A percentile compares a stretch with the other conserved stretches of the same genome.
Conservation (phyloP, 2,329 filamentous ascomycete genomes). For the Cercospora brassicicola region DNA sequence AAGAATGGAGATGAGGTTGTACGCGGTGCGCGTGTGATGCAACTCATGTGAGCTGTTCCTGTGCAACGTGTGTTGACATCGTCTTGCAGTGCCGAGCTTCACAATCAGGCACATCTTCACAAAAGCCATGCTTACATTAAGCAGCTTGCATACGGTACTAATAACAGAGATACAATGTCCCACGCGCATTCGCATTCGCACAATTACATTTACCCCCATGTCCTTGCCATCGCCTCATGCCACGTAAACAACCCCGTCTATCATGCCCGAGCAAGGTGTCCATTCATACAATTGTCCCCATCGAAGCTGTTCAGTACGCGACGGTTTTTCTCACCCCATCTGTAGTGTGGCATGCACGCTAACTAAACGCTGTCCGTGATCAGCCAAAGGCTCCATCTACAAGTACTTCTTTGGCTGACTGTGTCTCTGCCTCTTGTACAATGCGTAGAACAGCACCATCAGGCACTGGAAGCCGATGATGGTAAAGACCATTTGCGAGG, state of each 20-base stretch:
- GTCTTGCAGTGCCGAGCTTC: neutral
- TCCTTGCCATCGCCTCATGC: constrained; percentile 2
- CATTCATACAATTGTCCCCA: constrained; percentile 2
- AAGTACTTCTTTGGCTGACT: constrained; percentile 89
- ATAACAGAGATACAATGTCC: neutral
- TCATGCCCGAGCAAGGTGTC: neutral
- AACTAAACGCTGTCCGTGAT: neutral
- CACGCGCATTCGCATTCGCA: neutral
- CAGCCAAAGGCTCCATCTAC: constrained; percentile 42
- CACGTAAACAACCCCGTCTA: neutral
- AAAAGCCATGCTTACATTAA: neutral
- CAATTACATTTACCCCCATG: neutral
- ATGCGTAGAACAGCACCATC: constrained; percentile 66
- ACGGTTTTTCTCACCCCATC: neutral
- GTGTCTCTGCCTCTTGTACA: constrained; percentile 77
- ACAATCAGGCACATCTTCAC: neutral
- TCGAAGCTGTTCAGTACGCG: constrained; percentile 1
- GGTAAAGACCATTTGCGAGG: constrained; percentile 66
- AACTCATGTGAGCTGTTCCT: neutral
- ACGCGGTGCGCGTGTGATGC: neutral
- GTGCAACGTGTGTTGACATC: neutral
- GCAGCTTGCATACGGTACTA: neutral
- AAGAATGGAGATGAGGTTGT: neutral
- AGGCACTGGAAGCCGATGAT: constrained; percentile 74
- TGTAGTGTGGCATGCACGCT: constrained; percentile 7